Evolutionary conservation across 2,329 filamentous ascomycete genomes (phyloP), one percentile per base, ranked within the genome.

Genomic region (Talaromyces amestolkiae): DNA sequence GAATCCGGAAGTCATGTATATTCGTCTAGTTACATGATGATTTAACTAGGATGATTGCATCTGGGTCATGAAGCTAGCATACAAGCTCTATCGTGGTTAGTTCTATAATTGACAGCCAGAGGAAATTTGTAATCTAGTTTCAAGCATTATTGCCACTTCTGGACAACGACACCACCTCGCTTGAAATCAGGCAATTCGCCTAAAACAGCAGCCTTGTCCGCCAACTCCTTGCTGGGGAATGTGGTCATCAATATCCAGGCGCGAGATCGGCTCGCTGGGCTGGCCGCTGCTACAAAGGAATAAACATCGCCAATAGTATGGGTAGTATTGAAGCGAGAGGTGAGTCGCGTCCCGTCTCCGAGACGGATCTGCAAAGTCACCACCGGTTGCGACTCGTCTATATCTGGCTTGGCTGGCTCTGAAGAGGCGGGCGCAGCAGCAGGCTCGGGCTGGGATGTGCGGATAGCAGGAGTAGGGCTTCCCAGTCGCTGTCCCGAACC

Each of bases 281-380:
- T 86, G 5, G 86, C 80, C 13, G 82, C 80, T 62, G 80, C 76
- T 54, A 89, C 86, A 70, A 89, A 89, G 49, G 79, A 76, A 75
- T 89, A 89, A 45, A 89, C 84, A 68, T 89, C 85, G 47, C 86
- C 87, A 65, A 89, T 82, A 0, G 87, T 89, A 72, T 88, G 85
- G 1, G 83, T 85, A 0, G 85, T 87, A 74, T 89, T 89, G 80
- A 89, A 89, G 24, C 87, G 82, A 22, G 85, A 86, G 7, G 81
- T 81, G 66, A 89, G 74, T 15, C 86, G 80, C 13, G 86, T 86
- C 39, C 87, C 87, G 69, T 89, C 86, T 24, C 86, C 87, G 5
- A 89, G 82, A 39, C 87, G 85, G 65, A 89, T 83, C 74, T 89
- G 86, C 39, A 89, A 78, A 13, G 84, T 86, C 2, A 89, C 72